Conservation (phyloP, 106 monocot species). For the Amphibolis antarctica region DNA sequence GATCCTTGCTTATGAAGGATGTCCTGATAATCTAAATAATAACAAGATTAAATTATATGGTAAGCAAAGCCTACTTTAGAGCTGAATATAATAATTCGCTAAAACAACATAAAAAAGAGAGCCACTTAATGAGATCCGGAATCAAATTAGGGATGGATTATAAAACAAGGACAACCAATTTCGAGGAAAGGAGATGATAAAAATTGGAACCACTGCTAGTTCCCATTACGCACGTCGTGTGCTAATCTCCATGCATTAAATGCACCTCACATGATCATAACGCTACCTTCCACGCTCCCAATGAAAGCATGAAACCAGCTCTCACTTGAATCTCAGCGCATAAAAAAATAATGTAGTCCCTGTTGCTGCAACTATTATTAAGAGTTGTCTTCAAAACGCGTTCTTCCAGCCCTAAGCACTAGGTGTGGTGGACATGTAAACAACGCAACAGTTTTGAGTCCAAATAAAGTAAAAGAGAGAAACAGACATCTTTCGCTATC, state of each 20-base stretch:
- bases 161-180: conserved; percentile 16
- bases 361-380: neutral
- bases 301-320: conserved; percentile 14
- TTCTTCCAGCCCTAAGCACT: conserved; percentile 10
- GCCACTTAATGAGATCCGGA: conserved; percentile 47
- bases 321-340: neutral
- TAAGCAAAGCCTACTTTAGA: conserved; percentile 24
- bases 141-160: conserved; percentile 29
- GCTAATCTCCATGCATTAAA: conserved; percentile 17
- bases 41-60: neutral
- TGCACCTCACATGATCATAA: conserved; percentile 15
- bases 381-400: neutral
- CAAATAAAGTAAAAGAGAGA: conserved; percentile 15
- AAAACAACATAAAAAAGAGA: conserved; percentile 23
- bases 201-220: conserved; percentile 7
- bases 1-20: conserved; percentile 5
- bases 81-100: conserved; percentile 19
- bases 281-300: neutral
- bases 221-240: conserved; percentile 15
- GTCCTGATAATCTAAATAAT: conserved; percentile 2
- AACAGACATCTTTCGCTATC: conserved; percentile 20
- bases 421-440: conserved; percentile 4
- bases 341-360: neutral
- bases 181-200: conserved; percentile 7
- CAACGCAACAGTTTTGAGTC: conserved; percentile 16